These are phyloP conservation scores for Ceratobasidium sp. DNA, from an alignment of 1,284 basidiomycete species.

Conservation along the genomic window DNA sequence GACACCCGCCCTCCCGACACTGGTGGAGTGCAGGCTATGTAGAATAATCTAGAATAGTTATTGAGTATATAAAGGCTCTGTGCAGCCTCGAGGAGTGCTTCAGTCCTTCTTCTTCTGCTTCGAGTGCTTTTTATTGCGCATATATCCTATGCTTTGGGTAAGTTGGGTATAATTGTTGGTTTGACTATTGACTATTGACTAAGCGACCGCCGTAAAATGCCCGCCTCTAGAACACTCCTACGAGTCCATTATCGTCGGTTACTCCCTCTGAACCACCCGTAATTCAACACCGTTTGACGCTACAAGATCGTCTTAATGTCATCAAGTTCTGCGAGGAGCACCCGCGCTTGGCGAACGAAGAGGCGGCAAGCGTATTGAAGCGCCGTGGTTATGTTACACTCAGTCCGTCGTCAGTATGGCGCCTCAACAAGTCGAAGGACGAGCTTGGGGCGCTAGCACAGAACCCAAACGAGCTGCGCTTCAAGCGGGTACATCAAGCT, in stretches of 20 bases:
- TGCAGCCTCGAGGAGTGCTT: too few relatives aligned
- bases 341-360: not conserved
- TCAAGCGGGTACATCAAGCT: constrained; percentile 12
- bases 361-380: not conserved
- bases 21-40: too few relatives aligned
- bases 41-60: too few relatives aligned
- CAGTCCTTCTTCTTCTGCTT: too few relatives aligned
- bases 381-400: not conserved
- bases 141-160: too few relatives aligned
- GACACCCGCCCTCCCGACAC: too few relatives aligned
- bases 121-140: too few relatives aligned
- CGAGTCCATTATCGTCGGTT: constrained; percentile 14
- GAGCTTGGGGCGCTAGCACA: not conserved
- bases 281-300: constrained; percentile 13
- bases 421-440: not conserved
- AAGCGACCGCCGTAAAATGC: too few relatives aligned
- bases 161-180: too few relatives aligned
- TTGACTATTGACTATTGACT: too few relatives aligned
- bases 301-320: constrained; percentile 16
- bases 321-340: constrained; percentile 5
- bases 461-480: not conserved
- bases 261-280: not conserved
- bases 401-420: not conserved
- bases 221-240: too few relatives aligned
- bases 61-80: too few relatives aligned